Conservation (phyloP, 495 filamentous ascomycete genomes). For the Penicillium canariense region DNA sequence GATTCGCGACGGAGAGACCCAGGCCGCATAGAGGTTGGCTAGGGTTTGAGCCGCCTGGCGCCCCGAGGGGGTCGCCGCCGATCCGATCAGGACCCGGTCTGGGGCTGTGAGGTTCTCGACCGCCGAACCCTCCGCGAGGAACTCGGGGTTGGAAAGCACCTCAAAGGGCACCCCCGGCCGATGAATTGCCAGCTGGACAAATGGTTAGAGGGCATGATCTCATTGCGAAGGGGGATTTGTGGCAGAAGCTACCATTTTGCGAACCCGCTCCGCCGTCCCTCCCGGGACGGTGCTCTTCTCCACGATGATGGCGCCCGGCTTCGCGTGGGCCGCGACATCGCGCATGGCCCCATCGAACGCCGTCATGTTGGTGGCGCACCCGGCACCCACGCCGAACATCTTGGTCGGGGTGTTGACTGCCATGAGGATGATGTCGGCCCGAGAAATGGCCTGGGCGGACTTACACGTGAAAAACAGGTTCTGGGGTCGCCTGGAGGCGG, state of each 20-base stretch:
- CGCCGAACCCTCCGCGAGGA: constrained; percentile 76
- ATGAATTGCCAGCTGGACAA: constrained; percentile 42
- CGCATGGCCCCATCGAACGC: constrained; percentile 68
- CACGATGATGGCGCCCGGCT: constrained; percentile 68
- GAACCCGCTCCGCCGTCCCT: constrained; percentile 68
- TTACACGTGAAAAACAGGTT: constrained; percentile 75
- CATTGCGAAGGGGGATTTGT: not conserved
- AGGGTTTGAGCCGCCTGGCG: constrained; percentile 60
- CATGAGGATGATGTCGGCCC: constrained; percentile 75
- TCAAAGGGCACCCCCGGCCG: constrained; percentile 65
- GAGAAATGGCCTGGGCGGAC: constrained; percentile 55
- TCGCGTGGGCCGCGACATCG: constrained; percentile 64
- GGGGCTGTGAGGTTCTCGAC: constrained; percentile 68
- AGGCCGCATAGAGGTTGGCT: constrained; percentile 63
- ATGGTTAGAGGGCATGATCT: constrained; percentile 1
- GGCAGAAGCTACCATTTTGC: constrained; percentile 52
- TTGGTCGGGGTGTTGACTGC: constrained; percentile 84
- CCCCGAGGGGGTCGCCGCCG: constrained; percentile 53
- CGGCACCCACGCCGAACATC: constrained; percentile 64
- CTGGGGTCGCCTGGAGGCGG: constrained; percentile 25
- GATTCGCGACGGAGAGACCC: constrained; percentile 66
- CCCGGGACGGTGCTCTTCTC: constrained; percentile 86
- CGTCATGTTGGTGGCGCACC: constrained; percentile 68
- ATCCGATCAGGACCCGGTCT: constrained; percentile 77
- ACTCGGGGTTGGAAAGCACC: constrained; percentile 82